These are phyloP conservation scores for Penicillium vulpinum DNA, from an alignment of 2,329 filamentous ascomycete genomes.

Conservation along the genomic window DNA sequence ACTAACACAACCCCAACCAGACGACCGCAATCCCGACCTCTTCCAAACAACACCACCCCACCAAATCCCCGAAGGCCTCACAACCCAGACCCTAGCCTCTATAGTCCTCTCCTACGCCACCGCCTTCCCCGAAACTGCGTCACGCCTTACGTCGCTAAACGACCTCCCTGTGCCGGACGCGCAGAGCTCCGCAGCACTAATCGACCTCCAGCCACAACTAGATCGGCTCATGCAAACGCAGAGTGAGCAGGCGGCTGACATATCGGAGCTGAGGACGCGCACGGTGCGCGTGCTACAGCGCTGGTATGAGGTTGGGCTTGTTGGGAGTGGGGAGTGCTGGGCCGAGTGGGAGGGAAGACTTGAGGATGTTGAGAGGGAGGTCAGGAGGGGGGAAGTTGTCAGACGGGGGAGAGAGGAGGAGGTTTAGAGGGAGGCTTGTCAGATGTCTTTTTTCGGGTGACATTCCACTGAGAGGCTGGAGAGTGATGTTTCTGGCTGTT, in stretches of 20 bases:
- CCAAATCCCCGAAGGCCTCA: conserved; percentile 38
- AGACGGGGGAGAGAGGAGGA: conserved; percentile 56
- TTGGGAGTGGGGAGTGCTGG: conserved; percentile 68
- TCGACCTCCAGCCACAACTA: conserved; percentile 46
- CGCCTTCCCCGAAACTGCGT: conserved; percentile 50
- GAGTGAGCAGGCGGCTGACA: conserved; percentile 39
- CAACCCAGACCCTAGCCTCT: conserved; percentile 39
- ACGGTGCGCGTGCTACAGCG: conserved; percentile 56
- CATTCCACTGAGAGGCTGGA: not conserved
- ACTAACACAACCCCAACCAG: conserved; percentile 21
- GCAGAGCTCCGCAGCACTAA: conserved; percentile 42
- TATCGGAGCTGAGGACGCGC: conserved; percentile 44
- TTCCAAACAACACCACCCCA: conserved; percentile 39
- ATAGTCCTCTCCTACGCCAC: conserved; percentile 49
- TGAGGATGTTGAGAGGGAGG: conserved; percentile 62
- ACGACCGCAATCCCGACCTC: conserved; percentile 44
- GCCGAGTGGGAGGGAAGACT: conserved; percentile 70
- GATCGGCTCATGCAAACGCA: conserved; percentile 39
- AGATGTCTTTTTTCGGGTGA: not conserved
- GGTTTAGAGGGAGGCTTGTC: conserved; percentile 23
- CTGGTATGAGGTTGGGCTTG: conserved; percentile 73
- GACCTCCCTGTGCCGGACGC: conserved; percentile 49
- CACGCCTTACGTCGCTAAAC: conserved; percentile 49
- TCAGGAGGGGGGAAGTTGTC: conserved; percentile 63
- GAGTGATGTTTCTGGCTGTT: not conserved